Base-by-base conservation (phyloP, 768 basidiomycete species). In the Mycena kentingensis region DNA sequence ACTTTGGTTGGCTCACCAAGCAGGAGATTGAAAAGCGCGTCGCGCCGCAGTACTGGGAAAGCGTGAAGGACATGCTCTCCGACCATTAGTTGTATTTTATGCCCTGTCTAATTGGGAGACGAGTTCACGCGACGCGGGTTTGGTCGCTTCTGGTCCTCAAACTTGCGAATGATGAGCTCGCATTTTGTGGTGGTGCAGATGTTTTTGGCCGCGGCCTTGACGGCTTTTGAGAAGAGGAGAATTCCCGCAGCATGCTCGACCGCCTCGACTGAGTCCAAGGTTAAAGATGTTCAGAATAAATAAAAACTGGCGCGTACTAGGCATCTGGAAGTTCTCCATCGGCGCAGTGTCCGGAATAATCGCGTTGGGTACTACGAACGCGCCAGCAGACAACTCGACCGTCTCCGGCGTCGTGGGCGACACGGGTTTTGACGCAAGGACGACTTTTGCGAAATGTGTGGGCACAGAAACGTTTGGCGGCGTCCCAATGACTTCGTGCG, bases 381-480 rank as follows among this genome's bases (percentile, higher is more conserved):
- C 97, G 12, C 95, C 97, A 3, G 89, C 83, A 0, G 90, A 83
- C 37, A 96, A 75, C 60, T 98, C 93, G 5, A 78, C 75, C 13
- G 85, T 66, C 48, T 88, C 74, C 5, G 84, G 90, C 1, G 79
- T 86, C 29, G 80, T 79, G 10, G 90, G 87, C 1, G 89, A 91
- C 22, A 81, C 76, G 0, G 91, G 88, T 57, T 81, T 81, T 0
- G 90, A 79, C 2, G 89, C 79, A 46, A 98, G 76, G 21, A 98
- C 85, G 27, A 98, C 95, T 69, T 98, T 98, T 27, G 96, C 95
- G 67, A 98, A 98, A 67, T 99, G 97, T 5, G 97, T 98, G 2
- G 97, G 97, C 16, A 99, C 97, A 43, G 90, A 77, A 52, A 98
- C 76, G 63, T 89, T 92, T 11, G 94, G 93, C 11, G 93, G 92